Percentiles rank a stretch among this genome's conserved stretches.
phyloP scores from a whole-genome alignment of 805 yeast species.

The Blastobotrys parvus region DNA sequence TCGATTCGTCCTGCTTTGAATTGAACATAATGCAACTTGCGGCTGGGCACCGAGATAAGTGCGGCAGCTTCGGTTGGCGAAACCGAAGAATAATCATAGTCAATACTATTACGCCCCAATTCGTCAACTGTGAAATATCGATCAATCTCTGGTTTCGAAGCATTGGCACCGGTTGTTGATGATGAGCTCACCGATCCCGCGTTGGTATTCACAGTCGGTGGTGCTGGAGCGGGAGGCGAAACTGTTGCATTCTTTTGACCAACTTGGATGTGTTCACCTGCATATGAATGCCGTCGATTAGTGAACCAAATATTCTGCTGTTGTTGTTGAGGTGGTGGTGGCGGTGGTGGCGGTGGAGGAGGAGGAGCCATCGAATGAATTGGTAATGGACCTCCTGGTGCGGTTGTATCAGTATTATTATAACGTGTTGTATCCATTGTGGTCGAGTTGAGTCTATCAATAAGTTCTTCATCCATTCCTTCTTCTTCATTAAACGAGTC shows the following conservation, averaged over 20 bases:
- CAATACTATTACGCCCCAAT: slow-evolving; percentile 13
- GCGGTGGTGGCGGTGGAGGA: neutral
- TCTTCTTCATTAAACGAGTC: slow-evolving; percentile 13
- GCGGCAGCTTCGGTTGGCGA: slow-evolving; percentile 1
- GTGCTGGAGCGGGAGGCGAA: too few relatives aligned
- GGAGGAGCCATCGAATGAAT: slow-evolving; percentile 8
- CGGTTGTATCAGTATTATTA: too few relatives aligned
- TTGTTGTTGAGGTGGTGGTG: too few relatives aligned
- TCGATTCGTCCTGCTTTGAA: slow-evolving; percentile 78
- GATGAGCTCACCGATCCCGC: neutral
- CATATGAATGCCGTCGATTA: slow-evolving; percentile 20
- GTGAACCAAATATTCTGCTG: too few relatives aligned
- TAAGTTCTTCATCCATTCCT: slow-evolving; percentile 2
- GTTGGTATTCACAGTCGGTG: slow-evolving; percentile 3
- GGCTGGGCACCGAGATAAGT: slow-evolving; percentile 21
- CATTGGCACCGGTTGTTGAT: neutral
- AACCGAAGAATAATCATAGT: slow-evolving; percentile 1
- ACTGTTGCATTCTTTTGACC: too few relatives aligned
- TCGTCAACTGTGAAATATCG: slow-evolving; percentile 14
- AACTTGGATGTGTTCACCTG: slow-evolving; percentile 11
- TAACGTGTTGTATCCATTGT: slow-evolving; percentile 1
- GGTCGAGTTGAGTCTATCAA: neutral
- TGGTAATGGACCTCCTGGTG: neutral
- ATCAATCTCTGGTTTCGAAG: slow-evolving; percentile 5
- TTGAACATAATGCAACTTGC: slow-evolving; percentile 50